Evolutionary conservation across 768 basidiomycete species (phyloP).

Genomic region (Candolleomyces aberdarensis): DNA sequence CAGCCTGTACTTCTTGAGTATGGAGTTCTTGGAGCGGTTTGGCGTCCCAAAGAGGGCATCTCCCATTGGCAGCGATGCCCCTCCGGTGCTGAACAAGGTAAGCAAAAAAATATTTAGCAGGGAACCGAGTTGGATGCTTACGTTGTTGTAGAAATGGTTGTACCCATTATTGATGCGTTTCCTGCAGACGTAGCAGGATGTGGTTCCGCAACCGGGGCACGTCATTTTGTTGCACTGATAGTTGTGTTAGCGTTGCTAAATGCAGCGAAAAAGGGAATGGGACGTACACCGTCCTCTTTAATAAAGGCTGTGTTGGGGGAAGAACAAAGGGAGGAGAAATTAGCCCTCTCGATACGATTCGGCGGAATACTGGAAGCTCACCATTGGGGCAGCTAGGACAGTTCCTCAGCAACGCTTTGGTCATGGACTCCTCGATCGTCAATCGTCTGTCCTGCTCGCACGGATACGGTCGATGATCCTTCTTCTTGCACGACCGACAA

Average conservation of each 20-base stretch:
- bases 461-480: constrained; percentile 80
- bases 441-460: constrained; percentile 77
- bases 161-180: constrained; percentile 63
- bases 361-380: constrained; percentile 20
- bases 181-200: constrained; percentile 86
- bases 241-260: neutral
- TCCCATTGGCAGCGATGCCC: too few relatives aligned
- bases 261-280: neutral
- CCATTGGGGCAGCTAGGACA: constrained; percentile 87
- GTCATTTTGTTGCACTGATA: constrained; percentile 89
- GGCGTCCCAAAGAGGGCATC: too few relatives aligned
- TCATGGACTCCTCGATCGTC: constrained; percentile 91
- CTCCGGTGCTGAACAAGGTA: too few relatives aligned
- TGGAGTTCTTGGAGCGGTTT: too few relatives aligned
- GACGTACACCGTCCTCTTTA: constrained; percentile 71
- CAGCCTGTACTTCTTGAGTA: too few relatives aligned
- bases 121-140: constrained; percentile 19
- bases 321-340: neutral
- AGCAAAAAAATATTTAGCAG: too few relatives aligned
- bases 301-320: constrained; percentile 54
- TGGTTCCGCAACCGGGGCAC: constrained; percentile 65
- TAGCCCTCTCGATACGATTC: neutral
- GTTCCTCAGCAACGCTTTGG: constrained; percentile 78
- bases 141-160: constrained; percentile 63
- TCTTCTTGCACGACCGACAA: constrained; percentile 76